Percentiles rank a stretch among this genome's conserved stretches.
Conservation (phyloP, 768 basidiomycete genomes). For the Leucosporidium creatinivorum region DNA sequence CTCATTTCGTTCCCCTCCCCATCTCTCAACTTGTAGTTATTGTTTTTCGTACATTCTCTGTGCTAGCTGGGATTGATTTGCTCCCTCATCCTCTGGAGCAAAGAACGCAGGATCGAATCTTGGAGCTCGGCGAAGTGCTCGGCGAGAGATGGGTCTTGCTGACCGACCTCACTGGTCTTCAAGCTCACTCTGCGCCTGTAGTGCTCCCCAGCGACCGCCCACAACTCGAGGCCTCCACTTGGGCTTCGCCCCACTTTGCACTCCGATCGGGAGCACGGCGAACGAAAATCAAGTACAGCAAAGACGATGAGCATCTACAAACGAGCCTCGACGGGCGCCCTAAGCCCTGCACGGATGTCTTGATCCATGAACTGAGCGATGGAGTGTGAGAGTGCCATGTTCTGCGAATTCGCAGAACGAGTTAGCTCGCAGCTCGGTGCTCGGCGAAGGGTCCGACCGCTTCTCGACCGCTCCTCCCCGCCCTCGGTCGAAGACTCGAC, state of each 20-base stretch:
- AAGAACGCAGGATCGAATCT: too few species aligned
- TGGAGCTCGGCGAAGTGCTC: too few species aligned
- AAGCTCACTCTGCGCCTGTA: too few species aligned
- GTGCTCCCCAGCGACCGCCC: too few species aligned
- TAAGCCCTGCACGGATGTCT: neutral
- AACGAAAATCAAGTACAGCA: neutral
- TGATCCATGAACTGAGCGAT: slow-evolving; percentile 29
- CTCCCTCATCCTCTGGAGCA: too few species aligned
- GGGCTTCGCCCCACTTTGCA: too few species aligned
- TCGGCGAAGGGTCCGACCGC: too few species aligned
- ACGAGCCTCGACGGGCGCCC: slow-evolving; percentile 6
- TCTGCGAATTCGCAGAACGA: neutral
- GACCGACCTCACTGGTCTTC: too few species aligned
- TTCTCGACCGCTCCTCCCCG: too few species aligned
- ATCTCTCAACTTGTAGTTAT: neutral
- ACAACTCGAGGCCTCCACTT: too few species aligned
- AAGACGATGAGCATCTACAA: neutral
- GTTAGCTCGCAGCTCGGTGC: neutral
- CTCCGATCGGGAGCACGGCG: neutral
- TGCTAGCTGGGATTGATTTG: neutral
- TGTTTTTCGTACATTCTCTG: neutral
- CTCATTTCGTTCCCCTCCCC: too few species aligned
- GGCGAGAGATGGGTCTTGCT: too few species aligned
- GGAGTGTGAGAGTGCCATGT: slow-evolving; percentile 26
- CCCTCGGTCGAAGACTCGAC: neutral